phyloP scores from a whole-genome alignment of 495 filamentous ascomycete species.

The Alectoria sarmentosa region DNA sequence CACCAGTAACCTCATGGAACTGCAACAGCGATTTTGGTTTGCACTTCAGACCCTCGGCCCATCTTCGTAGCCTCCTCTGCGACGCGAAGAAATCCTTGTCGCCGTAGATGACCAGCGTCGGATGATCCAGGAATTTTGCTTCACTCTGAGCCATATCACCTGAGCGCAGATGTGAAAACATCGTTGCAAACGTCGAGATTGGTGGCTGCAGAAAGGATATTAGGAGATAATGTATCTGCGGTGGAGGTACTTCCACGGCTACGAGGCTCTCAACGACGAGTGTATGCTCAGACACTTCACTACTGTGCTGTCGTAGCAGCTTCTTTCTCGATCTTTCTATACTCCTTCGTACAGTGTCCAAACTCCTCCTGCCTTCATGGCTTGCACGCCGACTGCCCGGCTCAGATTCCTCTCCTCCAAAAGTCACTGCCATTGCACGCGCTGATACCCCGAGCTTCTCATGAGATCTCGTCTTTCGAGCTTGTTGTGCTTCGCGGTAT shows the following conservation, averaged over 20 bases:
- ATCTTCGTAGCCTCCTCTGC: constrained; percentile 56
- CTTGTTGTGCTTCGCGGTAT: constrained; percentile 27
- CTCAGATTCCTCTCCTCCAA: constrained; percentile 26
- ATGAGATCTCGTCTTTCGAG: constrained; percentile 1
- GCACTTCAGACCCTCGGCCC: constrained; percentile 53
- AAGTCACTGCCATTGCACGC: constrained; percentile 7
- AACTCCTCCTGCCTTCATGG: constrained; percentile 22
- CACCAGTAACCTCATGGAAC: constrained; percentile 54
- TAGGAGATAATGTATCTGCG: constrained; percentile 59
- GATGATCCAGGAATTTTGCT: constrained; percentile 46
- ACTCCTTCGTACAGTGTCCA: constrained; percentile 26
- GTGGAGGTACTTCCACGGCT: constrained; percentile 18
- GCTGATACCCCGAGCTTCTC: constrained; percentile 9
- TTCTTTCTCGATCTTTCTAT: constrained; percentile 19
- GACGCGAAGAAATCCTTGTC: constrained; percentile 72
- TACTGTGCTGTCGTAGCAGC: constrained; percentile 3
- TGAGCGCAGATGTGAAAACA: constrained; percentile 40
- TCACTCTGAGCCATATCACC: constrained; percentile 16
- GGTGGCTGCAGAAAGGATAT: constrained; percentile 72
- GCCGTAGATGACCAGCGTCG: constrained; percentile 70
- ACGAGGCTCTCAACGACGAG: constrained; percentile 5
- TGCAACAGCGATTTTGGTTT: constrained; percentile 37
- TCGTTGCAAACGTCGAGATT: constrained; percentile 49
- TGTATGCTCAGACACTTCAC: neutral
- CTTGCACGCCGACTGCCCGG: constrained; percentile 15